Evolutionary conservation across 2,329 filamentous ascomycete genomes (phyloP), one percentile per base, ranked within the genome.

Genomic region (Pezicula carpinea): DNA sequence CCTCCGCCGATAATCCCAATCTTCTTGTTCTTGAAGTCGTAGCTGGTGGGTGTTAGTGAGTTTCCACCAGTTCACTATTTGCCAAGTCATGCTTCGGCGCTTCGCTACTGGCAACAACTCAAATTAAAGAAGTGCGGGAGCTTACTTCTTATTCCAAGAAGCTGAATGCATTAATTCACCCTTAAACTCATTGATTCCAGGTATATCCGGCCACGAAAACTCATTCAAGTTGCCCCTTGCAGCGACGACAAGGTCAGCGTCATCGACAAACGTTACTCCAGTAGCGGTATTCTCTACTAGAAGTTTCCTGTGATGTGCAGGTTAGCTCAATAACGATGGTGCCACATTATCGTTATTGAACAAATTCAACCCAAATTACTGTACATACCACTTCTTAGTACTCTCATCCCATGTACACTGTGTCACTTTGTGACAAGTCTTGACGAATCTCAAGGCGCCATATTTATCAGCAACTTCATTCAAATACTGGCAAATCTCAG

Each of bases 401-500:
- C 51, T 58, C 17, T 79, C 75, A 49, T 79, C 69, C 78, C 77
- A 82, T 2, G 62, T 66, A 3, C 76, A 72, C 38, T 70, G 66
- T 32, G 75, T 65, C 5, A 80, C 76, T 0, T 65, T 63, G 0
- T 72, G 74, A 54, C 75, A 77, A 64, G 81, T 79, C 2, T 76
- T 70, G 39, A 80, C 73, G 56, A 80, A 73, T 43, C 70, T 69
- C 56, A 76, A 76, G 1, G 80, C 67, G 6, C 70, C 64, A 55
- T 74, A 74, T 49, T 79, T 75, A 50, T 73, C 66, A 2, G 76
- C 76, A 5, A 78, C 66, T 1, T 63, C 60, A 41, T 71, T 67
- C 1, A 82, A 64, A 51, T 81, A 80, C n/a, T 64, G 62, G 65
- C 73, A 64, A 18, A 81, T 77, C 57, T 81, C 78, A 55, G 80